phyloP scores from a whole-genome alignment of 805 yeast species.

The Candida ipomoeae region DNA sequence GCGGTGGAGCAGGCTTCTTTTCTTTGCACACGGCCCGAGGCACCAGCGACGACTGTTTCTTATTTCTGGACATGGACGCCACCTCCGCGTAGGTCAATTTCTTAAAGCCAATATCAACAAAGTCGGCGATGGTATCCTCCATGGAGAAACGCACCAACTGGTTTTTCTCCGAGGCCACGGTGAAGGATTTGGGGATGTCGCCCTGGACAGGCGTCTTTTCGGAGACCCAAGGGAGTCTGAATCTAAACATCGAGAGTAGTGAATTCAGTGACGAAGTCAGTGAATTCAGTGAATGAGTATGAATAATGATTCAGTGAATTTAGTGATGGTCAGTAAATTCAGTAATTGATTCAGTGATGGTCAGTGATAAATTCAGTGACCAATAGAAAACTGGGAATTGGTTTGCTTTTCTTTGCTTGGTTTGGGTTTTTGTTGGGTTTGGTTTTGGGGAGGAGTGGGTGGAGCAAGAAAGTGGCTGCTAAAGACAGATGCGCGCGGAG shows the following conservation, averaged over 20 bases:
- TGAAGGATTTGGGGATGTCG: constrained; percentile 26
- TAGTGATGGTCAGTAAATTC: not conserved
- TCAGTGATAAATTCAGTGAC: too few relatives aligned
- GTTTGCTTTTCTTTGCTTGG: too few relatives aligned
- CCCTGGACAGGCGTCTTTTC: constrained; percentile 7
- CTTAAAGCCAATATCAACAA: constrained; percentile 34
- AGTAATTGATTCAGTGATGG: not conserved
- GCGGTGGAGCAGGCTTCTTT: not conserved
- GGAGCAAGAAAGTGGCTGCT: constrained; percentile 3
- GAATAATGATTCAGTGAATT: not conserved
- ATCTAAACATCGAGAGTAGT: constrained; percentile 9
- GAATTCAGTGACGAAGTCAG: too few relatives aligned
- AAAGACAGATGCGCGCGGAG: constrained; percentile 1
- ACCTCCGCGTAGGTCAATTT: constrained; percentile 44
- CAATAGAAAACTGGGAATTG: too few relatives aligned
- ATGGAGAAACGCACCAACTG: constrained; percentile 32
- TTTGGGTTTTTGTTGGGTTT: too few relatives aligned
- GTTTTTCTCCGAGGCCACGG: constrained; percentile 25
- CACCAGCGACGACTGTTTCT: constrained; percentile 18
- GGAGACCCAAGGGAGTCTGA: constrained; percentile 13
- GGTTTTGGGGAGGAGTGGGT: too few relatives aligned
- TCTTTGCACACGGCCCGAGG: not conserved
- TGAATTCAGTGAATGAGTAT: too few relatives aligned
- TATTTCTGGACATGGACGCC: constrained; percentile 28
- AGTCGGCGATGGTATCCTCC: constrained; percentile 29